A percentile compares a stretch with the other conserved stretches of the same genome.
Conservation (phyloP, 371 early-diverging fungal genomes). For the Mortierella sp. region DNA sequence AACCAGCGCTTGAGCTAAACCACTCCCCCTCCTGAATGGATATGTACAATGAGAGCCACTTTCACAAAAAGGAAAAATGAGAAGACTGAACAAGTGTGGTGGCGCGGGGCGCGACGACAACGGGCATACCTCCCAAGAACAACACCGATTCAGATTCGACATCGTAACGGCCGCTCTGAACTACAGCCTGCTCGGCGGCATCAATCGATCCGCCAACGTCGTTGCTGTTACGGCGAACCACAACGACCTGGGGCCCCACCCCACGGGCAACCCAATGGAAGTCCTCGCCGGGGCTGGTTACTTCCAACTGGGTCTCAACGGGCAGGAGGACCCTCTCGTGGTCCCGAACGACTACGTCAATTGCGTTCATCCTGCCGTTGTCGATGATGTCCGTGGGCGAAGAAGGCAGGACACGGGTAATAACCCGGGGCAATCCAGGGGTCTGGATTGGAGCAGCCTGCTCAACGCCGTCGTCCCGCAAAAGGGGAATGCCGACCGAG, state of each 20-base stretch:
- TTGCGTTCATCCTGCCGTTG: background rate
- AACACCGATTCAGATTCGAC: slow-evolving; percentile 50
- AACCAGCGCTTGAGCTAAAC: slow-evolving; percentile 21
- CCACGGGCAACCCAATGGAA: slow-evolving; percentile 10
- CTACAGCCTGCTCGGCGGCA: slow-evolving; percentile 49
- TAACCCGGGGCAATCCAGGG: slow-evolving; percentile 4
- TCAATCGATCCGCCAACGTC: slow-evolving; percentile 27
- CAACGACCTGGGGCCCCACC: slow-evolving; percentile 23
- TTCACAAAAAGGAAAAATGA: background rate
- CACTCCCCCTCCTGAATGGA: background rate
- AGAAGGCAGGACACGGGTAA: slow-evolving; percentile 3
- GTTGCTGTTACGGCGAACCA: slow-evolving; percentile 28
- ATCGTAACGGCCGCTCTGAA: slow-evolving; percentile 55
- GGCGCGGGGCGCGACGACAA: slow-evolving; percentile 12
- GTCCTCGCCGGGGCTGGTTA: background rate
- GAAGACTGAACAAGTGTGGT: background rate
- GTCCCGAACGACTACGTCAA: slow-evolving; percentile 20
- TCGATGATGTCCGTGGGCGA: slow-evolving; percentile 7
- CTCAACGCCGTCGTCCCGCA: background rate
- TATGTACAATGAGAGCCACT: slow-evolving; percentile 10
- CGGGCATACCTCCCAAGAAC: slow-evolving; percentile 48
- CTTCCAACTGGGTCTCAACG: slow-evolving; percentile 2
- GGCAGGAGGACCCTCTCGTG: slow-evolving; percentile 24
- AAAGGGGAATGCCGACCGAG: background rate
- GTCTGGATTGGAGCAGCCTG: background rate